A percentile compares a stretch with the other conserved stretches of the same genome.
These are phyloP conservation scores for Pseudogymnoascus sp. DNA, from an alignment of 2,329 filamentous ascomycete genomes.

Conservation along the genomic window DNA sequence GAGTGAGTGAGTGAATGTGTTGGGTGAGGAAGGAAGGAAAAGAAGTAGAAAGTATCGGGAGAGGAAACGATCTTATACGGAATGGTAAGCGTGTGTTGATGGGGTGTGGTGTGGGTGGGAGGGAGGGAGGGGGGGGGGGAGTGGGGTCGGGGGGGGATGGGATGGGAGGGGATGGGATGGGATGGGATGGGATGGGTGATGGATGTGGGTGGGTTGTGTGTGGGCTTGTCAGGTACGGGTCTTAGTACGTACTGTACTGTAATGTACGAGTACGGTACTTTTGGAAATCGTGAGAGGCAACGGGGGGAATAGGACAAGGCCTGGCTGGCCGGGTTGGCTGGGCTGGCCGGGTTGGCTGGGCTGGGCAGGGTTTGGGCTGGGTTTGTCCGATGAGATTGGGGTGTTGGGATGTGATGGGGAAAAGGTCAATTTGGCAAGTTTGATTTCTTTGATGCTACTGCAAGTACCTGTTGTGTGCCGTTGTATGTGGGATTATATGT, in stretches of 20 bases:
- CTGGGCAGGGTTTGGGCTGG: too few species aligned
- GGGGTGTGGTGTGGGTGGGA: neutral
- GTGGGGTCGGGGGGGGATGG: neutral
- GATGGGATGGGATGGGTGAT: neutral
- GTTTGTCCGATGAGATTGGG: too few species aligned
- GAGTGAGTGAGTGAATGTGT: neutral
- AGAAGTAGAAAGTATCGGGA: neutral
- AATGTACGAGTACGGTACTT: too few species aligned
- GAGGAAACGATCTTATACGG: constrained; percentile 8
- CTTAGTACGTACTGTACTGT: neutral
- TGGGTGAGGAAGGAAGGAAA: constrained; percentile 9
- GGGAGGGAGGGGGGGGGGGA: neutral
- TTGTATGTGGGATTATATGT: too few species aligned
- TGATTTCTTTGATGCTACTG: too few species aligned
- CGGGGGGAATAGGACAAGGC: too few species aligned
- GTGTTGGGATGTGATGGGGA: too few species aligned
- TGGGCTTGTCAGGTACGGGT: neutral
- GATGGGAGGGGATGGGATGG: neutral
- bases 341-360: too few species aligned
- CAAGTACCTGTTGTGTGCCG: too few species aligned
- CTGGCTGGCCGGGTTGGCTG: too few species aligned
- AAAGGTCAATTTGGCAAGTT: too few species aligned
- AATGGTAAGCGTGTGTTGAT: neutral
- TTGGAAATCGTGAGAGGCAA: too few species aligned
- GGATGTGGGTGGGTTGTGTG: neutral